These are phyloP conservation scores for Choanephora cucurbitarum DNA, from an alignment of 371 early-diverging fungal species.

Conservation along the genomic window DNA sequence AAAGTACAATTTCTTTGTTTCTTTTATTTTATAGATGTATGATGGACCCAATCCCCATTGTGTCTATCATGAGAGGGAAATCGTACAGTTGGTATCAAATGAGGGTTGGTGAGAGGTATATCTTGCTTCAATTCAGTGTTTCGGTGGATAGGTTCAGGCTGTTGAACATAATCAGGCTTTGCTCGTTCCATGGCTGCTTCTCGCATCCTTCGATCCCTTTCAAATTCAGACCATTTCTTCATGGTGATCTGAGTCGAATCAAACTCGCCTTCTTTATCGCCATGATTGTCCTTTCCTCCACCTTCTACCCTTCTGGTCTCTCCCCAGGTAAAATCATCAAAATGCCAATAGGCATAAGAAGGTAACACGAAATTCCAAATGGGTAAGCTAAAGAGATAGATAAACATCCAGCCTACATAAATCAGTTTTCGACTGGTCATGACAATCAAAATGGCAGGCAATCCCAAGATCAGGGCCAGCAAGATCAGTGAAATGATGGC, in stretches of 20 bases:
- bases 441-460: slow-evolving; percentile 88
- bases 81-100: too few relatives aligned
- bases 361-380: slow-evolving; percentile 98
- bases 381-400: slow-evolving; percentile 91
- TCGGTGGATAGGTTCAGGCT: too few relatives aligned
- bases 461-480: slow-evolving; percentile 70
- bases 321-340: slow-evolving; percentile 99
- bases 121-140: too few relatives aligned
- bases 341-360: slow-evolving; percentile 98
- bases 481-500: slow-evolving; percentile 74
- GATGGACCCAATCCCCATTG: too few relatives aligned
- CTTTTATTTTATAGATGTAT: too few relatives aligned
- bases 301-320: slow-evolving; percentile 91
- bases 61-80: too few relatives aligned
- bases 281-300: slow-evolving; percentile 61
- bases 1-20: too few relatives aligned
- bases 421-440: slow-evolving; percentile 88
- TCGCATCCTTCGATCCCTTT: slow-evolving; percentile 47
- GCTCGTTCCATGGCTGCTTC: slow-evolving; percentile 8
- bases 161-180: too few relatives aligned
- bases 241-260: slow-evolving; percentile 62
- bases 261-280: slow-evolving; percentile 76
- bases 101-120: too few relatives aligned
- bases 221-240: slow-evolving; percentile 71
- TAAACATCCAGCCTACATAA: slow-evolving; percentile 96